Base-by-base conservation (phyloP, 2,329 filamentous ascomycete genomes). In the Trichoderma breve region DNA sequence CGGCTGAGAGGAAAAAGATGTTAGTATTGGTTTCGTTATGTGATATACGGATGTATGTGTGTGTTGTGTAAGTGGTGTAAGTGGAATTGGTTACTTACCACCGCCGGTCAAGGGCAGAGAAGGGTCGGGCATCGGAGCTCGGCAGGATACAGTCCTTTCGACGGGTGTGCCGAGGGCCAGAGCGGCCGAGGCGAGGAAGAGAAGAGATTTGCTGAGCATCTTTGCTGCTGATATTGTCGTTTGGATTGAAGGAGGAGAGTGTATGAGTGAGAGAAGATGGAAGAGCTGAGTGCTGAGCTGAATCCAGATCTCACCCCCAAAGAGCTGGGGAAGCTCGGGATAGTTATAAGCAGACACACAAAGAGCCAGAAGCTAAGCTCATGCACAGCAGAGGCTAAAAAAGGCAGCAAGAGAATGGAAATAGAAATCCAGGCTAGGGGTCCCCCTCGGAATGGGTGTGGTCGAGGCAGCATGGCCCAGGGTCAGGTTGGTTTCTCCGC, bases 61-160 rank as follows among this genome's bases (percentile, higher is more conserved):
- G 12, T 14, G 24, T 28, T 15, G 73, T 74, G 26, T 75, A 53
- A 60, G 15, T 39, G n/a, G 39, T 26, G 55, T 12, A 32, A 18
- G 34, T 26, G 18, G 18, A 53, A 15, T 39, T 47, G 24, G 21
- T 6, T n/a, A 80, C 81, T 78, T 78, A 82, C 81, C 75, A 74
- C 78, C 78, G 57, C 81, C 82, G 24, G 78, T 85, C 67, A 78
- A 78, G 36, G 84, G 85, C 15, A 87, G 78, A 26, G 73, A 73
- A 51, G 79, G 79, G 7, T 24, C 61, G 4, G 62, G 12, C n/a
- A 32, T 26, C 1, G 64, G 28, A 9, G 65, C 39, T 32, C 47
- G 32, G 61, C 73, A 74, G 51, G 36, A 51, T 67, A 73, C 70
- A 12, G 18, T 64, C 39, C 26, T 61, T 28, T 28, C 62, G 21